Percentiles rank a stretch among this genome's conserved stretches.
Conservation (phyloP, 108 stramenopile genomes). For the Fragilaria radians region DNA sequence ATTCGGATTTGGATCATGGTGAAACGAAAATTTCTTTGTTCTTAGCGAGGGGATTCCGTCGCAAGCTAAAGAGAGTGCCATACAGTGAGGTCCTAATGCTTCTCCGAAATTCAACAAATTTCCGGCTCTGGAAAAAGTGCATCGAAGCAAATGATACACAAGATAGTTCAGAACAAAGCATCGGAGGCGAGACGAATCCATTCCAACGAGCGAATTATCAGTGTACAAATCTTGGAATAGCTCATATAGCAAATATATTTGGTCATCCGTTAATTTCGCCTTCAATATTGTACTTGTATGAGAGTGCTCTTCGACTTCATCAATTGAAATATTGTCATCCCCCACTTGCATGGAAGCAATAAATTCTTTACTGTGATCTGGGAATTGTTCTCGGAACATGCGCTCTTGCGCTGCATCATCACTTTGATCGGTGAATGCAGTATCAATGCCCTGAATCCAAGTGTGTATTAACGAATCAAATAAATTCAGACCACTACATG, state of each 20-base stretch:
- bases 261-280: slow-evolving; percentile 39
- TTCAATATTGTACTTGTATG: slow-evolving; percentile 1
- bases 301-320: slow-evolving; percentile 8
- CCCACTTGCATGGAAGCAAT: slow-evolving; percentile 27
- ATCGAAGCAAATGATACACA: background rate
- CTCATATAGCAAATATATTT: slow-evolving; percentile 37
- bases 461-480: background rate
- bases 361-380: slow-evolving; percentile 79
- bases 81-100: slow-evolving; percentile 27
- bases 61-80: slow-evolving; percentile 35
- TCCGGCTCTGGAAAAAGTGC: background rate
- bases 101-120: background rate
- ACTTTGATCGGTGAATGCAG: slow-evolving; percentile 1
- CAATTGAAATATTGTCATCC: slow-evolving; percentile 18
- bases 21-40: slow-evolving; percentile 47
- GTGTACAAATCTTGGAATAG: slow-evolving; percentile 45
- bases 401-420: slow-evolving; percentile 51
- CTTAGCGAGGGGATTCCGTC: background rate
- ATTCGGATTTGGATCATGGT: slow-evolving; percentile 63
- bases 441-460: background rate
- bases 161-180: background rate
- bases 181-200: background rate
- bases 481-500: background rate
- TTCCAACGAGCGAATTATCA: background rate
- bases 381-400: slow-evolving; percentile 82